Conservation (phyloP, 2,329 filamentous ascomycete genomes). For the Lachnellula cervina region DNA sequence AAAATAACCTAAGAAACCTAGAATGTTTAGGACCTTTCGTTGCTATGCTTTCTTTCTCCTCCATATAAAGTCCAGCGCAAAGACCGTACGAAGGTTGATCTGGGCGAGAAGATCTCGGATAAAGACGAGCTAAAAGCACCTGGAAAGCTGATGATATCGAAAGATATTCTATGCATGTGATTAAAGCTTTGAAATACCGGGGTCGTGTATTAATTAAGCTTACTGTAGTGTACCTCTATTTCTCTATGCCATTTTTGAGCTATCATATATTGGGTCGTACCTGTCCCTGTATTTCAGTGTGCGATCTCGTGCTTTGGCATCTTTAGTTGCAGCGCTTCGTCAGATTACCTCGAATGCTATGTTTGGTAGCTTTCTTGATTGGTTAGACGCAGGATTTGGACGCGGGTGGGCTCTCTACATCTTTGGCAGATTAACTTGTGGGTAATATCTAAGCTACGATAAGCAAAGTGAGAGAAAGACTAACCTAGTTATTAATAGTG, state of each 20-base stretch:
- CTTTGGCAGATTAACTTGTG: conserved; percentile 14
- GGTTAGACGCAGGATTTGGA: conserved; percentile 38
- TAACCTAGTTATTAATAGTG: background rate
- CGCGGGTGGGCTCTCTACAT: conserved; percentile 40
- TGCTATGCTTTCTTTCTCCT: conserved; percentile 40
- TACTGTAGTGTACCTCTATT: conserved; percentile 29
- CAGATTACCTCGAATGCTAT: conserved; percentile 35
- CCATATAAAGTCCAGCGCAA: conserved; percentile 41
- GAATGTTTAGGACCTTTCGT: conserved; percentile 40
- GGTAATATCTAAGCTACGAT: too few relatives aligned
- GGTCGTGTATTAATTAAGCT: conserved; percentile 31
- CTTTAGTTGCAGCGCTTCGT: conserved; percentile 51
- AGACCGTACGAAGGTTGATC: conserved; percentile 37
- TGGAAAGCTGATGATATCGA: too few relatives aligned
- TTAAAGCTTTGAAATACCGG: too few relatives aligned
- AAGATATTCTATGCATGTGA: too few relatives aligned
- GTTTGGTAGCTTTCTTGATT: conserved; percentile 21
- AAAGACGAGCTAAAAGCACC: conserved; percentile 28
- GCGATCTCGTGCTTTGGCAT: conserved; percentile 35
- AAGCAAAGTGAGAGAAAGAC: too few relatives aligned
- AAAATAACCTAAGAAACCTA: background rate
- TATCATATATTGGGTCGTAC: conserved; percentile 36
- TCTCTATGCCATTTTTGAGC: conserved; percentile 39
- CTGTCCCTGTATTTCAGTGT: conserved; percentile 39
- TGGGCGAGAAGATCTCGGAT: conserved; percentile 28